Evolutionary conservation across 202 grass and related monocot genomes (phyloP), one percentile per base, ranked within the genome.

Genomic region (Saccharum hybrid): DNA sequence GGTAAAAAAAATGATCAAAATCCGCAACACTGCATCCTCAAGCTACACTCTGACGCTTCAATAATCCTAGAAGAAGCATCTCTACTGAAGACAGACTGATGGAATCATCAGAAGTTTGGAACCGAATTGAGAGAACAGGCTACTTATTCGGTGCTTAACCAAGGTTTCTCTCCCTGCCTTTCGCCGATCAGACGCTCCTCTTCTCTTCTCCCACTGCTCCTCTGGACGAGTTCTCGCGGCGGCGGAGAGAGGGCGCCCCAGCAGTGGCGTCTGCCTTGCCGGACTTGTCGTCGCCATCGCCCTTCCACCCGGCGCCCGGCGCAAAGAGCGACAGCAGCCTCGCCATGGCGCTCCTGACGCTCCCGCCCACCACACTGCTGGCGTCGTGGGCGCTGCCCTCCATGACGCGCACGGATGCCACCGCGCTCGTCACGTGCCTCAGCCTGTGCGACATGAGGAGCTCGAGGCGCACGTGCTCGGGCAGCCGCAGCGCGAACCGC

Each of bases 401-500:
- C 85, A 71, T 71, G 36, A 80, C 76, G 65, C 79, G 43, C 56
- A 81, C 71, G 46, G 85, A 84, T 7, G 77, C 71, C 36, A 81
- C 89, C 6, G 77, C 36, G 72, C 89, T 91, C 72, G 77, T 84
- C 42, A 86, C 84, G 46, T 87, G 85, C 68, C 85, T 59, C 56
- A 88, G 81, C 76, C 71, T 81, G 76, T 80, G 81, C 23, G 89
- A 80, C 71, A 81, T 71, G 28, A 91, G 57, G 72, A 91, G 81
- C 89, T 91, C 85, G 14, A 60, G 28, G 34, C 81, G 81, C 8
- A 91, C 81, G 56, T 91, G 76, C 77, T 91, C 85, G 21, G 81
- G 89, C 45, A 90, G 71, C 38, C 81, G 66, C 75, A 90, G 77
- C 36, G 77, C 72, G 77, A 87, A 87, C 46, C 72, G 76, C 30